Evolutionary conservation across 164 flowering plant genomes (phyloP).

Genomic region (Liriodendron chinense): DNA sequence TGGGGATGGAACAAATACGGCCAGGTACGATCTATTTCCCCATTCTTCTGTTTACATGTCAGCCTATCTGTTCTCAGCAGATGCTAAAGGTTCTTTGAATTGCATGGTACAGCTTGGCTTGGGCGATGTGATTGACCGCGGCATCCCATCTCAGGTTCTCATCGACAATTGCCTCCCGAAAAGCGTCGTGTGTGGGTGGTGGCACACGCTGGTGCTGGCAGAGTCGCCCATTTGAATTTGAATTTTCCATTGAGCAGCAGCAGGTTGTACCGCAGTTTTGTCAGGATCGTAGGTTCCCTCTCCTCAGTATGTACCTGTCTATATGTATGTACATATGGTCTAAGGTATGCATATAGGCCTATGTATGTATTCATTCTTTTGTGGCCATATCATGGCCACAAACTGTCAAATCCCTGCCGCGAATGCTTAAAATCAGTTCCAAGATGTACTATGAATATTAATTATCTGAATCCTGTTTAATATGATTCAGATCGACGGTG

Average conservation of each 20-base stretch:
- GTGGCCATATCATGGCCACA: background rate
- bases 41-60: background rate
- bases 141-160: constrained; percentile 64
- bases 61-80: background rate
- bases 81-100: background rate
- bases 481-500: background rate
- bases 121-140: constrained; percentile 87
- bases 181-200: constrained; percentile 93
- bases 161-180: constrained; percentile 50
- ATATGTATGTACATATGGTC: constrained; percentile 2
- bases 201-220: constrained; percentile 88
- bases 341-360: background rate
- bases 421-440: background rate
- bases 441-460: background rate
- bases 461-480: background rate
- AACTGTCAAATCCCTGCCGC: background rate
- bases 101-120: constrained; percentile 69
- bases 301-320: background rate
- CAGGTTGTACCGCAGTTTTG: constrained; percentile 1
- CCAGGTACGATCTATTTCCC: constrained; percentile 50
- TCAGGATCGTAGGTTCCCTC: constrained; percentile 4
- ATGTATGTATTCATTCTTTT: constrained; percentile 3
- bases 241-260: background rate
- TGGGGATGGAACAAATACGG: constrained; percentile 99
- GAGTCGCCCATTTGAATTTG: constrained; percentile 48